These are phyloP conservation scores for Cercospora zeae-maydis DNA, from an alignment of 2,329 filamentous ascomycete species.

Conservation along the genomic window DNA sequence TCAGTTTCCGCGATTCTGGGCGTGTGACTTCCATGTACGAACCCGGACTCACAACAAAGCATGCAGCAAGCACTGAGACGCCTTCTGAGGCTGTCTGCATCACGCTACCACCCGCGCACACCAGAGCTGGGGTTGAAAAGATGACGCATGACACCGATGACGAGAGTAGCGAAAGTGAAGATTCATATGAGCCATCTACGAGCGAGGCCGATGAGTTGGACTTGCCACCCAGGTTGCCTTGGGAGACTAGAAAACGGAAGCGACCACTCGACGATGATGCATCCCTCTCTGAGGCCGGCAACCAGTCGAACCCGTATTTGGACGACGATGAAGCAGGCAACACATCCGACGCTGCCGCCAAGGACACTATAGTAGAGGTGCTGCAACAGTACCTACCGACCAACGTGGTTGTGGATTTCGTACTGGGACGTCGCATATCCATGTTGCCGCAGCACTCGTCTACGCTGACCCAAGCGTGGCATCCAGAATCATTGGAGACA, in stretches of 20 bases:
- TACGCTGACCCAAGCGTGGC: not conserved
- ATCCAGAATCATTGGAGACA: constrained; percentile 5
- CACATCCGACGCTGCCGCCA: not conserved
- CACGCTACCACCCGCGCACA: constrained; percentile 17
- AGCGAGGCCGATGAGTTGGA: constrained; percentile 23
- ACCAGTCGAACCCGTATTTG: not conserved
- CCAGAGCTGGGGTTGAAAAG: constrained; percentile 8
- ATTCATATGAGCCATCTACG: constrained; percentile 26
- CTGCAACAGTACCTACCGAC: not conserved
- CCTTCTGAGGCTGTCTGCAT: not conserved
- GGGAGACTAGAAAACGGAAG: constrained; percentile 31
- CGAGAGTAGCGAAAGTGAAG: constrained; percentile 28
- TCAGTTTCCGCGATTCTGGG: constrained; percentile 48
- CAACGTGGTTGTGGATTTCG: not conserved
- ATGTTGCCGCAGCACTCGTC: not conserved
- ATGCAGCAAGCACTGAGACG: not conserved
- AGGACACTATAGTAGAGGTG: not conserved
- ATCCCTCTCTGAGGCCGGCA: not conserved
- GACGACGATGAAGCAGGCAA: constrained; percentile 3
- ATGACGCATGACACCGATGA: constrained; percentile 15
- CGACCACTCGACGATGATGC: constrained; percentile 12
- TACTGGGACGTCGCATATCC: not conserved
- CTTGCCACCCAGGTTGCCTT: constrained; percentile 26
- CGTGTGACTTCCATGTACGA: not conserved
- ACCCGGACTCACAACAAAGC: not conserved